Base-by-base conservation (phyloP, 345 rosid species). In the Dovyalis caffra region DNA sequence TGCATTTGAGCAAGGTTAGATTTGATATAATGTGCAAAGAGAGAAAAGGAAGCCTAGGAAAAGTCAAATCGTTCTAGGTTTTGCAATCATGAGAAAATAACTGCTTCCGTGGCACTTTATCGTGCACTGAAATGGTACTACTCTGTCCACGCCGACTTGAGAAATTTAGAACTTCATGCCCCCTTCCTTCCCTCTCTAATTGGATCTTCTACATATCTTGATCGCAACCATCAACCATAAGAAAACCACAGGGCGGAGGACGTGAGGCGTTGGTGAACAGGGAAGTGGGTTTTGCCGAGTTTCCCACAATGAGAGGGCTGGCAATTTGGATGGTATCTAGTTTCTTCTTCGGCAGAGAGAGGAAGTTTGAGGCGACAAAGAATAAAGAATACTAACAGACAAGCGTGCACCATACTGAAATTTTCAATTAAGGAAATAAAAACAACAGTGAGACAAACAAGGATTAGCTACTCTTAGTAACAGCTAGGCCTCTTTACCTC, bases 131-230 rank as follows among this genome's bases (percentile, higher is more conserved):
- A 40, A 84, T 61, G 11, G 76, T 66, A 35, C 9, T 66, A 35
- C 9, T 35, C 8, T 35, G 37, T 35, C 37, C 37, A 35, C 37
- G 45, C 68, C 2, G 40, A 78, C 85, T 72, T 82, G 84, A 65
- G 83, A 74, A 67, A 89, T 79, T 1, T 0, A 10, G 31, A 88
- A 35, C n/a, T 68, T 16, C 2, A 32, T 70, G 86, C 93, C 79
- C 76, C 15, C 12, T 6, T 33, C 77, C 90, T 0, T 43, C 40
- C 26, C 56, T 62, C 57, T 4, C 80, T 49, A 90, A 71, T 61
- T 83, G 87, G 43, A 86, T 77, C 76, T 47, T 79, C 58, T 66
- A 74, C 8, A 3, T 1, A 21, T 38, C 20, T 0, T 40, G 2
- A 16, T 43, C 29, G 64, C 90, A 87, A n/a, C 69, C 66, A 0